A percentile compares a stretch with the other conserved stretches of the same genome.
Evolutionary conservation across 2,329 filamentous ascomycete species (phyloP).

Genomic region (Scorias spongiosa): DNA sequence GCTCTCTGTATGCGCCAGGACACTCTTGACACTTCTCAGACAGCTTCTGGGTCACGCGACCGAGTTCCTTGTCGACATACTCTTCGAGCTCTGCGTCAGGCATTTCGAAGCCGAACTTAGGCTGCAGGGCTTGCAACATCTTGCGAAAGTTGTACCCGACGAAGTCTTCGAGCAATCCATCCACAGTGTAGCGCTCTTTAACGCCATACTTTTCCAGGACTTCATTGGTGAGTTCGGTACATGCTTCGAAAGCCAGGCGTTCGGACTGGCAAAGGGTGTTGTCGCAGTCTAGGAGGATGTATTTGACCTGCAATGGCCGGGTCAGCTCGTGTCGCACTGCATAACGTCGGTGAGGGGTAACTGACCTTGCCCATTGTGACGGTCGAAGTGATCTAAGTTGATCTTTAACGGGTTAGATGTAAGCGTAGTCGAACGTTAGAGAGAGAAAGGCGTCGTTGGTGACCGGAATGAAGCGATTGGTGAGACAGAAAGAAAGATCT

Average conservation of each 20-base stretch:
- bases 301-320: conserved; percentile 23
- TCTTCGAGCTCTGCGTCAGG: conserved; percentile 50
- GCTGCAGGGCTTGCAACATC: conserved; percentile 66
- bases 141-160: conserved; percentile 91
- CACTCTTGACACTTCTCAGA: conserved; percentile 20
- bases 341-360: not conserved
- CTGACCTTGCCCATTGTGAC: conserved; percentile 14
- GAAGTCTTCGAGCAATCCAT: conserved; percentile 68
- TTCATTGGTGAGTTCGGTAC: conserved; percentile 74
- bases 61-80: conserved; percentile 66
- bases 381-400: conserved; percentile 1
- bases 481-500: no score
- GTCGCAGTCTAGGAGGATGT: conserved; percentile 46
- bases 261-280: conserved; percentile 91
- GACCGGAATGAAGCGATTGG: no score
- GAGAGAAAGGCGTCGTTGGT: no score
- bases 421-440: no score
- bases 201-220: conserved; percentile 56
- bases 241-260: conserved; percentile 80
- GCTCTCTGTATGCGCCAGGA: conserved; percentile 44
- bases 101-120: conserved; percentile 61
- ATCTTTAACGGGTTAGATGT: not conserved
- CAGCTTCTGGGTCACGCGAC: conserved; percentile 70
- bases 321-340: conserved; percentile 1
- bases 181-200: conserved; percentile 57